These are phyloP conservation scores for Agaricus sinodeliciosus DNA, from an alignment of 768 basidiomycete species.

Conservation along the genomic window DNA sequence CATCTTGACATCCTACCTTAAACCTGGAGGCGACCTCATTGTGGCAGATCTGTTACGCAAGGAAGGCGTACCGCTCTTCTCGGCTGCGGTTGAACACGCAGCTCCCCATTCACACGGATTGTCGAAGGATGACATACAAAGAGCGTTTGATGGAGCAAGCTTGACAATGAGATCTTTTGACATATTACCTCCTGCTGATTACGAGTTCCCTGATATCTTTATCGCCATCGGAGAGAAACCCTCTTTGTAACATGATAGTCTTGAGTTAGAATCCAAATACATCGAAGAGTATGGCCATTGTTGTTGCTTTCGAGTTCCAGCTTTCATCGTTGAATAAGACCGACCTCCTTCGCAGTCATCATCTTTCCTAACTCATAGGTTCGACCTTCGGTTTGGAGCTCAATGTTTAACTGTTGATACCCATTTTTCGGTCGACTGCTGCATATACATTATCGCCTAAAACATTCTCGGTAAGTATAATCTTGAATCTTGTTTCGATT, in stretches of 20 bases:
- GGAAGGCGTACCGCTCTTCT: slow-evolving; percentile 2
- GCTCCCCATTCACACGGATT: slow-evolving; percentile 39
- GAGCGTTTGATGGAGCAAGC: slow-evolving; percentile 47
- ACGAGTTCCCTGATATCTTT: slow-evolving; percentile 39
- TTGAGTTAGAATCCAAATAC: no score
- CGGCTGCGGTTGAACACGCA: slow-evolving; percentile 25
- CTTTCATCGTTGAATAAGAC: no score
- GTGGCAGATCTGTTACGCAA: slow-evolving; percentile 41
- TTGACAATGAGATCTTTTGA: slow-evolving; percentile 38
- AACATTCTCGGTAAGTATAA: no score
- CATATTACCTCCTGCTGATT: slow-evolving; percentile 23
- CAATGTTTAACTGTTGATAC: no score
- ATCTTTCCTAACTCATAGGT: no score
- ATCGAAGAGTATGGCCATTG: no score
- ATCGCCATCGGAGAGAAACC: slow-evolving; percentile 44
- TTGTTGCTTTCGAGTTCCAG: no score
- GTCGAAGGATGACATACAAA: slow-evolving; percentile 36
- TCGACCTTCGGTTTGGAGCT: no score
- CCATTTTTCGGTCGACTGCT: no score
- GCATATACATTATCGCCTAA: no score
- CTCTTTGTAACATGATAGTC: neutral
- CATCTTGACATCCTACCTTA: slow-evolving; percentile 49
- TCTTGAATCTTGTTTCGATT: no score
- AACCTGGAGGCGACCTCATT: slow-evolving; percentile 53
- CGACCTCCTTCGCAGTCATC: no score